Evolutionary conservation across 1,284 basidiomycete genomes (phyloP).

Genomic region (Leccinum idahoense): DNA sequence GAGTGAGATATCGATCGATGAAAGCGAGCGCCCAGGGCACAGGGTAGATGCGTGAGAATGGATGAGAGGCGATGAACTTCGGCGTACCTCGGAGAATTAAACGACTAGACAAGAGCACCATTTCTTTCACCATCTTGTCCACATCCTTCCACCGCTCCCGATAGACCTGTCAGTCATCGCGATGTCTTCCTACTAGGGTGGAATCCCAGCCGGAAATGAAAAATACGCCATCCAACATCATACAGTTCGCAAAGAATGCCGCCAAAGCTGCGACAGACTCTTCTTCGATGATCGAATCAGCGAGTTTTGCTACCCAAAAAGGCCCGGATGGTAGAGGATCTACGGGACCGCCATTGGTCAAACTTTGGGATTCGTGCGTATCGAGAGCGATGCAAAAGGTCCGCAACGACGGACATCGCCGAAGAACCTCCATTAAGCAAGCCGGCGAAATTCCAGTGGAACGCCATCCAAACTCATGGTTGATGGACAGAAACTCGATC

Average conservation of each 20-base stretch:
- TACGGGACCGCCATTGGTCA: not conserved
- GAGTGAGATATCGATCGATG: too few relatives aligned
- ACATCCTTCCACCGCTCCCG: not conserved
- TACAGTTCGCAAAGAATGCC: not conserved
- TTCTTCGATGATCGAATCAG: not conserved
- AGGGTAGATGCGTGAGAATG: too few relatives aligned
- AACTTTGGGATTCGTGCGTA: not conserved
- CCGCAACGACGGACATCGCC: not conserved
- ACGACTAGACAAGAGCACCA: not conserved
- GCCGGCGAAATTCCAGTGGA: not conserved
- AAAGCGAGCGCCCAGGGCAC: too few relatives aligned
- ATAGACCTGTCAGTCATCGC: not conserved
- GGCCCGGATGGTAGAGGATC: not conserved
- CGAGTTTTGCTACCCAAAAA: not conserved
- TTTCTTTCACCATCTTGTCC: not conserved
- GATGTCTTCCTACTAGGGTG: not conserved
- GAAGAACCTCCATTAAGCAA: not conserved
- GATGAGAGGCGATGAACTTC: too few relatives aligned
- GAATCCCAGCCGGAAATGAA: not conserved
- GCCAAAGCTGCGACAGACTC: not conserved
- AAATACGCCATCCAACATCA: not conserved
- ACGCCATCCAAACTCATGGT: not conserved
- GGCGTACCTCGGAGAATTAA: too few relatives aligned
- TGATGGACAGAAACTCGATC: not conserved
- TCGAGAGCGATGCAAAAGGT: not conserved